A percentile compares a stretch with the other conserved stretches of the same genome.
phyloP scores from a whole-genome alignment of 2,329 filamentous ascomycete species.

The Elsinoe necatrix region DNA sequence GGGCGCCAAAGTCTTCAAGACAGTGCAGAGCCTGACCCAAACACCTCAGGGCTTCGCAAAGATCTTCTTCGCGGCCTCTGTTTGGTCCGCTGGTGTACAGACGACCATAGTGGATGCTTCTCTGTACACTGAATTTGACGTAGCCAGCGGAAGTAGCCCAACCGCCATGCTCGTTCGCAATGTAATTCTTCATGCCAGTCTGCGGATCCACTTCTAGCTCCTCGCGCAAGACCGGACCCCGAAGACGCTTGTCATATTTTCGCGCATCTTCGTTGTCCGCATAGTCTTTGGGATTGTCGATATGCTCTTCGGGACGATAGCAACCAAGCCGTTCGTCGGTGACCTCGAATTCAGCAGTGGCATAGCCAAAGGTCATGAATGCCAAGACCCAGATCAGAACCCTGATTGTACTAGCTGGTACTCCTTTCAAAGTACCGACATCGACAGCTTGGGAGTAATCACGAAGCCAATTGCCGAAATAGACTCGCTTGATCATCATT shows the following conservation, averaged over 20 bases:
- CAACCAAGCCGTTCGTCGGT: constrained; percentile 69
- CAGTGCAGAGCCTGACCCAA: constrained; percentile 86
- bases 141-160: constrained; percentile 78
- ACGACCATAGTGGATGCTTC: constrained; percentile 72
- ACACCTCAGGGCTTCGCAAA: constrained; percentile 78
- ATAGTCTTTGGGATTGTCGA: constrained; percentile 74
- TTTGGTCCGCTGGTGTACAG: constrained; percentile 51
- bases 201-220: constrained; percentile 69
- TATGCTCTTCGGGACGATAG: constrained; percentile 76
- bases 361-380: constrained; percentile 81
- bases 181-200: constrained; percentile 71
- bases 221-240: constrained; percentile 59
- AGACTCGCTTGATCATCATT: constrained; percentile 54
- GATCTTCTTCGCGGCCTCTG: constrained; percentile 61
- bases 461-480: constrained; percentile 92
- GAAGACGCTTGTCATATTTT: constrained; percentile 70
- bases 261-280: constrained; percentile 81
- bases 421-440: constrained; percentile 82
- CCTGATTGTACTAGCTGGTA: constrained; percentile 83
- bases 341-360: constrained; percentile 77
- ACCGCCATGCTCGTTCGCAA: constrained; percentile 68
- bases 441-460: constrained; percentile 95
- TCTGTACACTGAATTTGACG: constrained; percentile 62
- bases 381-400: constrained; percentile 82
- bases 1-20: constrained; percentile 83